Conservation (phyloP, 306 rosid species). For the Macrotyloma uniflorum region DNA sequence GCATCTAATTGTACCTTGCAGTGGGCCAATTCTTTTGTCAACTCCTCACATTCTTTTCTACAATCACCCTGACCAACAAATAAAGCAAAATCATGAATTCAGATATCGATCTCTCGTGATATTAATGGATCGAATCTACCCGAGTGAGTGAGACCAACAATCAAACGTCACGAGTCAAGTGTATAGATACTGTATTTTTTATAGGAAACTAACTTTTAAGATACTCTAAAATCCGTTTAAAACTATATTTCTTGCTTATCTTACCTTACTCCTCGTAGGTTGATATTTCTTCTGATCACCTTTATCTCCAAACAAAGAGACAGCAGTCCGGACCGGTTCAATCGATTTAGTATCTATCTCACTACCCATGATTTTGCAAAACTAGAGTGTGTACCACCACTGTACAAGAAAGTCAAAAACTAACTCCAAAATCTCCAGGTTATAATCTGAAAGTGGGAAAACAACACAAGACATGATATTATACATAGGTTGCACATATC, state of each 20-base stretch:
- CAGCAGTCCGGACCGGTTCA: constrained; percentile 70
- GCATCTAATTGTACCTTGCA: constrained; percentile 81
- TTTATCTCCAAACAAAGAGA: constrained; percentile 69
- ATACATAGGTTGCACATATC: background rate
- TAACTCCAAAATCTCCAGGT: background rate
- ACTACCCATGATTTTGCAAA: constrained; percentile 59
- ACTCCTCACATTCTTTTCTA: constrained; percentile 61
- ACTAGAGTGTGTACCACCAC: background rate
- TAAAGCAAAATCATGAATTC: constrained; percentile 9
- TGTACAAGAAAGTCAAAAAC: constrained; percentile 15
- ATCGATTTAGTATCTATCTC: constrained; percentile 82
- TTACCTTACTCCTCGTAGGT: constrained; percentile 51
- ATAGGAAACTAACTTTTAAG: background rate
- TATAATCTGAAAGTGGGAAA: constrained; percentile 1
- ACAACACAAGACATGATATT: background rate
- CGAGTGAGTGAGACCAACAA: background rate
- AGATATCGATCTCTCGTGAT: background rate
- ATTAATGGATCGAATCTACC: constrained; percentile 4
- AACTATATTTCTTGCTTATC: constrained; percentile 16
- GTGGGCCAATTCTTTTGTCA: constrained; percentile 63
- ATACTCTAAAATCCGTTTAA: background rate
- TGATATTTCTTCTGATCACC: constrained; percentile 52
- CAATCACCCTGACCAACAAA: constrained; percentile 39
- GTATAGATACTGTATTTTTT: background rate
- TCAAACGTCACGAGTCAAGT: background rate